Conservation (phyloP, 495 filamentous ascomycete species). For the Podospora didyma region DNA sequence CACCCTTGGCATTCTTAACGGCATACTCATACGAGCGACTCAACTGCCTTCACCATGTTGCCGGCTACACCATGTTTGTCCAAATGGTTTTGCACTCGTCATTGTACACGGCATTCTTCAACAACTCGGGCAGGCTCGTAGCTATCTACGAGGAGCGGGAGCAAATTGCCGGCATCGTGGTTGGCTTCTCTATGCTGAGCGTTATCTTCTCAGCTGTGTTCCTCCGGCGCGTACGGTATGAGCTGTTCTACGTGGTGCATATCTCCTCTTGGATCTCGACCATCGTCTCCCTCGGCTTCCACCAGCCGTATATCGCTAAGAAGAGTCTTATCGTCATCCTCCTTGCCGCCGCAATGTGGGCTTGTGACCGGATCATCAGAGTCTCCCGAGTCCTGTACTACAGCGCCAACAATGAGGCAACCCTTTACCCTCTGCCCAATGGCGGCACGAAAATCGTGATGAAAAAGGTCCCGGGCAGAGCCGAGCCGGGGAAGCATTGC, state of each 20-base stretch:
- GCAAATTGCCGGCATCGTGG: conserved; percentile 41
- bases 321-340: conserved; percentile 41
- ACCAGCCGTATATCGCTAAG: conserved; percentile 45
- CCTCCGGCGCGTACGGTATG: conserved; percentile 47
- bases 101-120: conserved; percentile 40
- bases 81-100: conserved; percentile 41
- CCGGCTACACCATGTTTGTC: conserved; percentile 51
- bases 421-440: conserved; percentile 50
- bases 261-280: conserved; percentile 47
- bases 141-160: conserved; percentile 17
- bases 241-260: conserved; percentile 57
- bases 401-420: conserved; percentile 52
- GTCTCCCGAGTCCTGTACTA: conserved; percentile 43
- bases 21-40: conserved; percentile 59
- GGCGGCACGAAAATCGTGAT: conserved; percentile 54
- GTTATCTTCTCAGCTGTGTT: conserved; percentile 42
- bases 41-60: conserved; percentile 55
- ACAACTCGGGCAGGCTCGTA: conserved; percentile 18
- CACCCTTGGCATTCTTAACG: conserved; percentile 52
- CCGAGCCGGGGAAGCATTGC: conserved; percentile 54
- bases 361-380: conserved; percentile 49
- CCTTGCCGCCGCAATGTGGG: conserved; percentile 47
- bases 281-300: conserved; percentile 48
- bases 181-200: conserved; percentile 43
- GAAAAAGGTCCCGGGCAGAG: conserved; percentile 39